Conservation (phyloP, 257 asterid genomes). For the Jasminum sambac region DNA sequence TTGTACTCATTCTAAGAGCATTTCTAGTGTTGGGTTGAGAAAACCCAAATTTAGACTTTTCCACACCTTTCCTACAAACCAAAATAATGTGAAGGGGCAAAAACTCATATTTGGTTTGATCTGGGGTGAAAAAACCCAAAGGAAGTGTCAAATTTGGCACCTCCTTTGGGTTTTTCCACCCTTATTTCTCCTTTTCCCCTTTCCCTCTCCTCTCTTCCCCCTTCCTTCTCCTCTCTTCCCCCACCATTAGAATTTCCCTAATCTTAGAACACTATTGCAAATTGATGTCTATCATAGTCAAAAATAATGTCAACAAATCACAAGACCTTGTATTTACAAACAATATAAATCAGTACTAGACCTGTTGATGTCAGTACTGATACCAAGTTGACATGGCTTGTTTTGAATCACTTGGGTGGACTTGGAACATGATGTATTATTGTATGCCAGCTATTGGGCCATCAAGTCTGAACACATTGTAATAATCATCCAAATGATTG, state of each 20-base stretch:
- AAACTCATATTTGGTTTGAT: no score
- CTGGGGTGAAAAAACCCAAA: no score
- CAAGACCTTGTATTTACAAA: not conserved
- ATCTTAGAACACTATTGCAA: not conserved
- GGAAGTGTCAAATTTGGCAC: no score
- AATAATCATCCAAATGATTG: not conserved
- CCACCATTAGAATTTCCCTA: no score
- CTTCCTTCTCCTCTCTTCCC: no score
- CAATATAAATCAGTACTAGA: not conserved
- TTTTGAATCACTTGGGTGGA: not conserved
- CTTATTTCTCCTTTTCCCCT: no score
- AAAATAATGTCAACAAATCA: not conserved
- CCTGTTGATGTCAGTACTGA: not conserved
- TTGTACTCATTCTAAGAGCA: constrained; percentile 4
- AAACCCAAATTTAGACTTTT: no score
- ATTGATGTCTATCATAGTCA: not conserved
- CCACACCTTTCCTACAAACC: no score
- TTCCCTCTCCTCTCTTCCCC: no score
- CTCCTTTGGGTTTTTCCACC: no score
- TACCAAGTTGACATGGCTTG: not conserved
- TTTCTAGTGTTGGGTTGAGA: no score
- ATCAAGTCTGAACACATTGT: not conserved
- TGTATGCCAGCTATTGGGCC: not conserved
- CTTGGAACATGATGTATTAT: not conserved
- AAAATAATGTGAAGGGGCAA: no score